Base-by-base conservation (phyloP, 352 stramenopile species). In the Vaucheria bursata region DNA sequence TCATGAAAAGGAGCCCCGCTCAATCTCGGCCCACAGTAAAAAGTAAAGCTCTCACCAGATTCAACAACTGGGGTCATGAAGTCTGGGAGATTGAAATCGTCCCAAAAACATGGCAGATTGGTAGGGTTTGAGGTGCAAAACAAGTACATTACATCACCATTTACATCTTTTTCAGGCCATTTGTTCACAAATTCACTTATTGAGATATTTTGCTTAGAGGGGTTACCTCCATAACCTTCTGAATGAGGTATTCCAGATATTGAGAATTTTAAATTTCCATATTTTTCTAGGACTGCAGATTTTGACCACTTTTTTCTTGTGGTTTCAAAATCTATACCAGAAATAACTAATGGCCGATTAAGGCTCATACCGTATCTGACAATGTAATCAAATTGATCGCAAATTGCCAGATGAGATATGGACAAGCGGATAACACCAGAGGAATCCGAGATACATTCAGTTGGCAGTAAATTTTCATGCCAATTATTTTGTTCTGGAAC, bases 1-100 rank as follows among this genome's bases (percentile, higher is more conserved):
- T 75, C 49, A 64, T 75, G 70, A 35, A 75, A 75, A n/a, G 70
- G 70, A 25, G 70, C 18, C 18, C 70, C 70, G 70, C 49, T 75
- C n/a, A n/a, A 1, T 1, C 1, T n/a, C 12, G 70, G 70, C 49
- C 70, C 70, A n/a, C 12, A 49, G 32, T 75, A 75, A 38, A 75
- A 75, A 25, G 49, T 75, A 64, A 75, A 72, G 70, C 70, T 75
- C 2, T 73, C n/a, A 33, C 34, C 70, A 6, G 70, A 32, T 18
- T 75, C 49, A 31, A 75, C 5, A 6, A 72, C 4, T 2, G 67
- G 70, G 34, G 29, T 35, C 70, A 72, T 75, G 45, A 1, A 34
- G 1, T 39, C 5, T 25, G 70, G 70, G n/a, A 75, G 32, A 8
- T 75, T 38, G 3, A 75, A 39, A 38, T 75, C 45, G n/a, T 75